Conservation (phyloP, 208 protist species). For the Acanthamoeba quina region DNA sequence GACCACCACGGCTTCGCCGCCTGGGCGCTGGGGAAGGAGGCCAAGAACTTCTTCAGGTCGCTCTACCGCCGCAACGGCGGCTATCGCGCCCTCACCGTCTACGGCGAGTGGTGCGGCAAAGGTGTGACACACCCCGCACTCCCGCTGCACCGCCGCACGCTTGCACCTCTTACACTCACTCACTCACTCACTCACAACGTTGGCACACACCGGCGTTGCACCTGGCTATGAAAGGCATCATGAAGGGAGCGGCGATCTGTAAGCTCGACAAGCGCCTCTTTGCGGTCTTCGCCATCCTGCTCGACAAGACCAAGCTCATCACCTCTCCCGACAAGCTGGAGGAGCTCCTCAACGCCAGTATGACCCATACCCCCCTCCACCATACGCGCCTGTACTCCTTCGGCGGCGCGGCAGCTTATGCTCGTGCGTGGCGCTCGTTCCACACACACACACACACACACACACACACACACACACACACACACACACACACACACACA, state of each 20-base stretch:
- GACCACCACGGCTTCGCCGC: constrained; percentile 61
- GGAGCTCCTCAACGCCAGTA: not conserved
- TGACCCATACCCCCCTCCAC: not conserved
- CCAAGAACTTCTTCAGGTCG: constrained; percentile 49
- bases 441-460: too few species aligned
- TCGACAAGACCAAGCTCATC: constrained; percentile 62
- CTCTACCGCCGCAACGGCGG: constrained; percentile 43
- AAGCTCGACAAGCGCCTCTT: constrained; percentile 58
- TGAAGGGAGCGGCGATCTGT: constrained; percentile 71
- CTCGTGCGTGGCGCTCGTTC: too few species aligned
- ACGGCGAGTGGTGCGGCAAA: constrained; percentile 70
- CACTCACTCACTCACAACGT: not conserved
- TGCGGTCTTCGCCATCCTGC: constrained; percentile 52
- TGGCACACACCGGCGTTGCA: too few species aligned
- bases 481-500: too few species aligned
- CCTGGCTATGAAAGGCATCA: not conserved
- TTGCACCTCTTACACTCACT: not conserved
- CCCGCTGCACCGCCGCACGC: too few species aligned
- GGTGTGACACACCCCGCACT: not conserved
- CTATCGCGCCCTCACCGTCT: constrained; percentile 55
- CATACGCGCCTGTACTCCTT: not conserved
- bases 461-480: too few species aligned
- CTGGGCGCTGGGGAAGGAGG: constrained; percentile 62
- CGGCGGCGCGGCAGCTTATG: too few species aligned
- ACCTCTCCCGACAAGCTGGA: constrained; percentile 14